These are phyloP conservation scores for Kurtzmaniella quercitrusa DNA, from an alignment of 1,139 yeast species.

Conservation along the genomic window DNA sequence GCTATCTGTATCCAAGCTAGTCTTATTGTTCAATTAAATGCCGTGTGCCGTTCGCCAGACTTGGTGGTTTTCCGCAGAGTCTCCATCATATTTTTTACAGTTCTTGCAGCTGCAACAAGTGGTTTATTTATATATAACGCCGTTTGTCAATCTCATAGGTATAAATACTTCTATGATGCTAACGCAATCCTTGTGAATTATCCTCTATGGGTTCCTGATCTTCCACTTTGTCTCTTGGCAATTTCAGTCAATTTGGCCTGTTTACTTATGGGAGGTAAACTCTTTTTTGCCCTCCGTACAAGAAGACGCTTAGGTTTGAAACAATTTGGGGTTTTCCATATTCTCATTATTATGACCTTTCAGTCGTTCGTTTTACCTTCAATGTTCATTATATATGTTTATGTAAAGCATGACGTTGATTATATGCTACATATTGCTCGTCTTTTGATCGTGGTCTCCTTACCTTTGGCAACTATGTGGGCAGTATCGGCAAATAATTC, in stretches of 20 bases:
- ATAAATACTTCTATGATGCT: not conserved
- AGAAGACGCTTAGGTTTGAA: slow-evolving; percentile 73
- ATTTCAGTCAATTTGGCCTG: slow-evolving; percentile 64
- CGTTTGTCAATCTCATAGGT: slow-evolving; percentile 11
- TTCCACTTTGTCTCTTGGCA: slow-evolving; percentile 62
- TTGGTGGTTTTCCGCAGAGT: slow-evolving; percentile 32
- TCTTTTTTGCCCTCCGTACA: slow-evolving; percentile 62
- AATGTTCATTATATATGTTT: slow-evolving; percentile 54
- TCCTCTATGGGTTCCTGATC: slow-evolving; percentile 34
- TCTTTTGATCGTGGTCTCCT: slow-evolving; percentile 45
- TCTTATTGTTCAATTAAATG: slow-evolving; percentile 63
- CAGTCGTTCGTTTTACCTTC: slow-evolving; percentile 84
- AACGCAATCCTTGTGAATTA: slow-evolving; percentile 10
- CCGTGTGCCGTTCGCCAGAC: slow-evolving; percentile 60
- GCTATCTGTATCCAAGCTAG: slow-evolving; percentile 59
- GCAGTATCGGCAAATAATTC: slow-evolving; percentile 56
- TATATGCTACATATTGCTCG: slow-evolving; percentile 19
- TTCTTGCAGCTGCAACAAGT: slow-evolving; percentile 46
- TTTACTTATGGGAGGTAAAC: slow-evolving; percentile 54
- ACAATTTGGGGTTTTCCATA: slow-evolving; percentile 79
- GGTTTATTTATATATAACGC: slow-evolving; percentile 48
- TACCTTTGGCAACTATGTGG: slow-evolving; percentile 88
- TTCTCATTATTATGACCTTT: slow-evolving; percentile 71
- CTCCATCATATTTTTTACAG: slow-evolving; percentile 35
- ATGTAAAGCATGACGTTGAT: slow-evolving; percentile 21